Base-by-base conservation (phyloP, 2,329 filamentous ascomycete species). In the Paecilomyces formosus region DNA sequence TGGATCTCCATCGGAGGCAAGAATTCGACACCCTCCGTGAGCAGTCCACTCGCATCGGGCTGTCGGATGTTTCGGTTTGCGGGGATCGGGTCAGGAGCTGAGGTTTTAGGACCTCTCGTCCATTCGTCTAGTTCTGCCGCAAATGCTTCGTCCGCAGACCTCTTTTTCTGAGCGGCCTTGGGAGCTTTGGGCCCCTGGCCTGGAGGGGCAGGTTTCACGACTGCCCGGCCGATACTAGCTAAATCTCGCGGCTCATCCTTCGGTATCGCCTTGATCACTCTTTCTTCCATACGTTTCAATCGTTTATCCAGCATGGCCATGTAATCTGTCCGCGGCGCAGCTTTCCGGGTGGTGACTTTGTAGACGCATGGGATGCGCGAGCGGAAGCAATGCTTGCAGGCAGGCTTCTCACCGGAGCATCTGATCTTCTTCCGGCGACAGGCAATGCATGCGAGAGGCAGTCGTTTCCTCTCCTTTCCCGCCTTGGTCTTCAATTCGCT, bases 261-360 rank as follows among this genome's bases (percentile, higher is more conserved):
- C 0, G 94, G 93, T 28, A 97, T 88, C 59, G 93, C 88, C 73
- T 96, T 96, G 76, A 97, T 95, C 62, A 97, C 94, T 58, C 93
- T 88, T 68, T 97, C 93, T 74, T 99, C 94, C 94, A 97, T 97
- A 58, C 93, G 83, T 79, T 96, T 97, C 64, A 97, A 75, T 56
- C 94, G 85, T 76, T 96, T 97, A 76, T 97, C 94, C 66, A 97
- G 78, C 92, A 97, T 97, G 50, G 92, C 92, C 94, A 97, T 97
- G 74, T 97, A 97, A 74, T 97, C 94, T 18, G 94, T 97, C 56
- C 94, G 84, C 2, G 94, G 94, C 3, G 92, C 92, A 1, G 93
- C 92, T 74, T 97, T 97, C 60, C 94, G 84, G 3, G 92, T 92
- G 0, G 92, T 97, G 60, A 96, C 91, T 70, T 97, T 97, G 81